Evolutionary conservation across 768 basidiomycete genomes (phyloP).

Genomic region (Fistulinella prunicolor): DNA sequence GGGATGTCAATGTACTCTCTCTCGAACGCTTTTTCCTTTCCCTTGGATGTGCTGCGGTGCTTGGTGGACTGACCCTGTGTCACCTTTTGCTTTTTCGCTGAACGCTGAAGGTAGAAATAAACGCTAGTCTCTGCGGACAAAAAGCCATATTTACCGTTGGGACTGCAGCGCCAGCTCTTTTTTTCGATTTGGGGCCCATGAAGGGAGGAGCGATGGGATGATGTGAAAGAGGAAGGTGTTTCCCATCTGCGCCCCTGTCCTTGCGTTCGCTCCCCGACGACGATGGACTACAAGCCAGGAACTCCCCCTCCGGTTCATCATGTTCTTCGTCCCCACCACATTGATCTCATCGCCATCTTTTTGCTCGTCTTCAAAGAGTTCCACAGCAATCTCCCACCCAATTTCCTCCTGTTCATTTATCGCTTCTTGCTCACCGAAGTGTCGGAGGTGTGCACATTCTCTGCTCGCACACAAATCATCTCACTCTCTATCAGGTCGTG

Average conservation of each 20-base stretch:
- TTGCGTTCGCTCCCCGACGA: neutral
- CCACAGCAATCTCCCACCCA: slow-evolving; percentile 49
- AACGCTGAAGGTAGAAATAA: slow-evolving; percentile 26
- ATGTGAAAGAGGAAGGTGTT: slow-evolving; percentile 26
- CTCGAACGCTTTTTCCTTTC: slow-evolving; percentile 60
- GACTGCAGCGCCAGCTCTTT: slow-evolving; percentile 33
- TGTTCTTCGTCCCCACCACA: slow-evolving; percentile 73
- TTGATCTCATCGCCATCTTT: slow-evolving; percentile 63
- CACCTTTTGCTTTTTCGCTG: slow-evolving; percentile 64
- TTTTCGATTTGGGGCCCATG: slow-evolving; percentile 32
- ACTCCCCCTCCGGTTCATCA: slow-evolving; percentile 63
- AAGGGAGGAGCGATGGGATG: neutral
- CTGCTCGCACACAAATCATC: neutral
- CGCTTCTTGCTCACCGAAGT: slow-evolving; percentile 68
- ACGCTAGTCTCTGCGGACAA: neutral
- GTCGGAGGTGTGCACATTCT: slow-evolving; percentile 49
- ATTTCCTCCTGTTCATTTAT: slow-evolving; percentile 61
- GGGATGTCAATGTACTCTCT: slow-evolving; percentile 65
- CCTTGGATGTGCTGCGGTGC: slow-evolving; percentile 41
- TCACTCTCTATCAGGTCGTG: slow-evolving; percentile 47
- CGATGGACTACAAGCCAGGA: slow-evolving; percentile 35
- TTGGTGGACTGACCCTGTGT: no score
- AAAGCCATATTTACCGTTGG: slow-evolving; percentile 24
- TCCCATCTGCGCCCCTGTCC: slow-evolving; percentile 14
- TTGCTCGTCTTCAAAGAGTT: slow-evolving; percentile 61